Percentiles rank a stretch among this genome's conserved stretches.
These are phyloP conservation scores for Boletus patriciae DNA, from an alignment of 768 basidiomycete species.

Conservation along the genomic window DNA sequence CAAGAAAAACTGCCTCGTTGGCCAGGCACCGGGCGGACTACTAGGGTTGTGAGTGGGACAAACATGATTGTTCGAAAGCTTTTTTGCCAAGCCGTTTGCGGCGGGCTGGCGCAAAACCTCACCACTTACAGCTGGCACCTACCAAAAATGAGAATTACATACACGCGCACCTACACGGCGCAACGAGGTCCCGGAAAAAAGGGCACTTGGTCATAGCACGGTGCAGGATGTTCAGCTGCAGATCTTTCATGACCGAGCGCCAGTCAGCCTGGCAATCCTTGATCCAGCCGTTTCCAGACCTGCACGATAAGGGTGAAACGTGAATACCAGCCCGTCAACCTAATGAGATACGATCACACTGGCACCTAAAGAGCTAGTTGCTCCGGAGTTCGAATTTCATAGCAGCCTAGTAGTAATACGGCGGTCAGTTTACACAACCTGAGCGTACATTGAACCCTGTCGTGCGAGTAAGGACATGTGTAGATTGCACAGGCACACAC, in stretches of 20 bases:
- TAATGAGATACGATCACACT: conserved; percentile 23
- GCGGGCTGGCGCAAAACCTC: conserved; percentile 18
- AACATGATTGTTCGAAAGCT: conserved; percentile 8
- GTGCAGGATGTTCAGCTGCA: conserved; percentile 27
- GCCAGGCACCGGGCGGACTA: conserved; percentile 12
- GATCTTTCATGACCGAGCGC: conserved; percentile 39
- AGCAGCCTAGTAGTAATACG: conserved; percentile 31
- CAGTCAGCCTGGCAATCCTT: conserved; percentile 31
- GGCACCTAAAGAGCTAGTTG: conserved; percentile 35
- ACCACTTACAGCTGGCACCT: conserved; percentile 25
- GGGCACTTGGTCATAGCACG: conserved; percentile 22
- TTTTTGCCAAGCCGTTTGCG: conserved; percentile 17
- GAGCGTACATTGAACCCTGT: conserved; percentile 30
- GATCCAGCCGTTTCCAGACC: conserved; percentile 39
- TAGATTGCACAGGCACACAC: conserved; percentile 18
- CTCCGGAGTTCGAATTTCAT: conserved; percentile 41
- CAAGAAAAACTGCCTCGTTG: conserved; percentile 15
- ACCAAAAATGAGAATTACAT: conserved; percentile 27
- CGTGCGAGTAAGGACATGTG: conserved; percentile 3
- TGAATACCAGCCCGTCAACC: conserved; percentile 24
- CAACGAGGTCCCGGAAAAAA: conserved; percentile 22
- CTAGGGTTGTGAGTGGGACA: conserved; percentile 10
- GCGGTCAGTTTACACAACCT: conserved; percentile 13
- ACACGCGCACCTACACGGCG: conserved; percentile 15
- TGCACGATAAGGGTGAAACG: conserved; percentile 20